A percentile compares a stretch with the other conserved stretches of the same genome.
phyloP scores from a whole-genome alignment of 2,329 filamentous ascomycete genomes.

The Trematosphaeria pertusa region DNA sequence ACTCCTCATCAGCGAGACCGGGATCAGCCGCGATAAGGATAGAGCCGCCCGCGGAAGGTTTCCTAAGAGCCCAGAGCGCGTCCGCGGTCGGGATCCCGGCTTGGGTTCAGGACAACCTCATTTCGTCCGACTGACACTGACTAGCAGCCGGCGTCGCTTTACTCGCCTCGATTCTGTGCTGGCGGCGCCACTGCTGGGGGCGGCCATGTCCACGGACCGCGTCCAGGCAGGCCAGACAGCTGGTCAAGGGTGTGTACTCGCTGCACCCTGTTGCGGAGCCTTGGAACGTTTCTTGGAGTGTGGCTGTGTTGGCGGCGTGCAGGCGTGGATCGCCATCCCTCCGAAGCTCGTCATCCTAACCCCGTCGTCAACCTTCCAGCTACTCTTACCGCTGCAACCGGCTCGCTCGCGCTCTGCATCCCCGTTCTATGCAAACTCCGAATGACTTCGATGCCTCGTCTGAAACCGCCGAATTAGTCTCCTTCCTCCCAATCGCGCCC shows the following conservation, averaged over 20 bases:
- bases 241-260: too few relatives aligned
- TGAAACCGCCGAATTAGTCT: not conserved
- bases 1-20: too few relatives aligned
- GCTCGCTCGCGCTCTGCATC: not conserved
- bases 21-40: too few relatives aligned
- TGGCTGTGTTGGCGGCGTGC: too few relatives aligned
- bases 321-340: too few relatives aligned
- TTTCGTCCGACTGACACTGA: slow-evolving; percentile 39
- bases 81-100: slow-evolving; percentile 43
- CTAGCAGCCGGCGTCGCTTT: slow-evolving; percentile 31
- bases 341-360: too few relatives aligned
- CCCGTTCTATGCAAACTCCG: not conserved
- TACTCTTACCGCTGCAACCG: not conserved
- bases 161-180: slow-evolving; percentile 41
- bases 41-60: too few relatives aligned
- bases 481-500: not conserved
- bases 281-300: too few relatives aligned
- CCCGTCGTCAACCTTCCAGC: too few relatives aligned
- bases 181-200: slow-evolving; percentile 38
- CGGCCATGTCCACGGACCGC: slow-evolving; percentile 45
- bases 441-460: not conserved
- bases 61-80: slow-evolving; percentile 38
- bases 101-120: slow-evolving; percentile 39
- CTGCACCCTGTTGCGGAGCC: too few relatives aligned
- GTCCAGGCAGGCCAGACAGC: slow-evolving; percentile 31